Conservation (phyloP, 2,329 filamentous ascomycete species). For the Tolypocladium pustulatum region DNA sequence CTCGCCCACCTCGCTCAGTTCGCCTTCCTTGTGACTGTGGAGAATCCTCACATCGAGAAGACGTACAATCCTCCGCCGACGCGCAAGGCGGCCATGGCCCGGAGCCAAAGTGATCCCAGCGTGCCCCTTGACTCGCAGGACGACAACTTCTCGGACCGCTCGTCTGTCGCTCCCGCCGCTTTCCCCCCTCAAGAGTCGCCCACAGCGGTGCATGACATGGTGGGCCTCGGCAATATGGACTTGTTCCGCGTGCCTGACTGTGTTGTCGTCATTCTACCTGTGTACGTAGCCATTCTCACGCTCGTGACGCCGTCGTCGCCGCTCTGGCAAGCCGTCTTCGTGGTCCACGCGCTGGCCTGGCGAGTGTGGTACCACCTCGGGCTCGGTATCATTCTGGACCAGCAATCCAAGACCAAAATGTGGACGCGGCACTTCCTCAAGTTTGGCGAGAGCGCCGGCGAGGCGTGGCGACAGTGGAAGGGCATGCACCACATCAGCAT, state of each 20-base stretch:
- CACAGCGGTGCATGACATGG: slow-evolving; percentile 66
- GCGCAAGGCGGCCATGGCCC: slow-evolving; percentile 41
- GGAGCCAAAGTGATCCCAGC: slow-evolving; percentile 17
- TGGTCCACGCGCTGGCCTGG: slow-evolving; percentile 71
- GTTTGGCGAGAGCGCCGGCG: slow-evolving; percentile 78
- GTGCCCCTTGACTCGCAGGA: slow-evolving; percentile 14
- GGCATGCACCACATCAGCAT: slow-evolving; percentile 89
- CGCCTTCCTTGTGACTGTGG: slow-evolving; percentile 79
- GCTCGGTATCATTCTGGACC: slow-evolving; percentile 72
- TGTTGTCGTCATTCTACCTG: slow-evolving; percentile 63
- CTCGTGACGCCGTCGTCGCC: slow-evolving; percentile 68
- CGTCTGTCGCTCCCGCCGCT: slow-evolving; percentile 8
- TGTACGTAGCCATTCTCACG: slow-evolving; percentile 66
- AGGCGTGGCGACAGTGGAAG: slow-evolving; percentile 98
- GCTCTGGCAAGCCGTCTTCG: slow-evolving; percentile 67
- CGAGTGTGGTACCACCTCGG: slow-evolving; percentile 87
- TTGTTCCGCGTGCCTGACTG: slow-evolving; percentile 80
- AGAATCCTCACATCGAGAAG: slow-evolving; percentile 97
- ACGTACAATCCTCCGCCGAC: slow-evolving; percentile 88
- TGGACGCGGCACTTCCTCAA: slow-evolving; percentile 98
- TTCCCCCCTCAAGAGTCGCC: slow-evolving; percentile 31
- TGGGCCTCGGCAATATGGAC: slow-evolving; percentile 78
- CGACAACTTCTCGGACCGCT: slow-evolving; percentile 13
- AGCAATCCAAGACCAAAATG: slow-evolving; percentile 80
- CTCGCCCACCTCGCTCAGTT: slow-evolving; percentile 91